These are phyloP conservation scores for Rhododendron griersonianum DNA, from an alignment of 148 eudicot species.

Conservation along the genomic window DNA sequence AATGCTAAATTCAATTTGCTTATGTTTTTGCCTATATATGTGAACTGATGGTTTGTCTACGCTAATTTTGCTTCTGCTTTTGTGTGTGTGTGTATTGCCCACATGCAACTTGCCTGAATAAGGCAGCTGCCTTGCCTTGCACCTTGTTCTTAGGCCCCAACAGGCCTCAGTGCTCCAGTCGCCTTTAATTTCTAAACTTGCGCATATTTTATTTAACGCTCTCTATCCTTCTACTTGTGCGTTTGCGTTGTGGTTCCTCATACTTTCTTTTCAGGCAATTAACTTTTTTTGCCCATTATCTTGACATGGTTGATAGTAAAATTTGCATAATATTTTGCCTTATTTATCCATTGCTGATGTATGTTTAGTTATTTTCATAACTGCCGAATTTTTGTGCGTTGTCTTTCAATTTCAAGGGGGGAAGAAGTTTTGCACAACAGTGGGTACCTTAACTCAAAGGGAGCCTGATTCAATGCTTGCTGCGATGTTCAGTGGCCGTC, in stretches of 20 bases:
- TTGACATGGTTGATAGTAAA: neutral
- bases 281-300: neutral
- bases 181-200: neutral
- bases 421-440: conserved; percentile 77
- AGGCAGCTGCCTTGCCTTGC: neutral
- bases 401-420: conserved; percentile 52
- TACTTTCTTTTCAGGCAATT: neutral
- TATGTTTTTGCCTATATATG: neutral
- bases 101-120: neutral
- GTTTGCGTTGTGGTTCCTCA: neutral
- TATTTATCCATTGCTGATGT: neutral
- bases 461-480: conserved; percentile 99
- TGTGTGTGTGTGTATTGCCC: neutral
- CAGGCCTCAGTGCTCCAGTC: neutral
- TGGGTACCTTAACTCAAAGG: conserved; percentile 77
- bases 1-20: neutral
- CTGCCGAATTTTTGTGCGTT: neutral
- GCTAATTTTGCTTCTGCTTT: neutral
- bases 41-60: neutral
- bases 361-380: neutral
- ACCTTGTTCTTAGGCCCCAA: neutral
- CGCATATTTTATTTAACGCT: neutral
- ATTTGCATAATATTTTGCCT: neutral
- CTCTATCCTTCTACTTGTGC: neutral
- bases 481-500: conserved; percentile 98